A percentile compares a stretch with the other conserved stretches of the same genome.
Conservation (phyloP, 306 rosid genomes). For the Dryas alaskensis region DNA sequence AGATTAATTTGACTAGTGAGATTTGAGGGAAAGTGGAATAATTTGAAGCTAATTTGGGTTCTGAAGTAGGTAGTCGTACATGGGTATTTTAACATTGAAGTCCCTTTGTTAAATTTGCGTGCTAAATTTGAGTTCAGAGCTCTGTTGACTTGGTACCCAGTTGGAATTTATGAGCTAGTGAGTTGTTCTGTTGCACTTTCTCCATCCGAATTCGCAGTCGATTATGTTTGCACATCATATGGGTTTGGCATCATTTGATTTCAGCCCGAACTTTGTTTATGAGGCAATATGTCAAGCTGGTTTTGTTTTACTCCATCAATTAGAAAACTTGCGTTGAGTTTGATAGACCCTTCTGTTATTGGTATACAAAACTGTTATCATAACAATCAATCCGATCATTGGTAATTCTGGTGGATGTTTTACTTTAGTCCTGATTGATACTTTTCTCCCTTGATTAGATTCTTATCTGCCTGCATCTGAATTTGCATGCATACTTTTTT, state of each 20-base stretch:
- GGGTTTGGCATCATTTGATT: constrained; percentile 2
- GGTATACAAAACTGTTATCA: background rate
- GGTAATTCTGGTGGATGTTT: background rate
- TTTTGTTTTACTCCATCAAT: constrained; percentile 3
- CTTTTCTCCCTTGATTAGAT: background rate
- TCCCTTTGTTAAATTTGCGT: constrained; percentile 8
- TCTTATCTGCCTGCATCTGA: background rate
- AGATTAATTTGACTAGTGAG: constrained; percentile 16
- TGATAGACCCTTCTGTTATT: background rate
- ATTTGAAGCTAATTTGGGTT: constrained; percentile 20
- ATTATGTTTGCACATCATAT: background rate
- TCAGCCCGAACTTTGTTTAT: background rate
- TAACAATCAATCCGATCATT: background rate
- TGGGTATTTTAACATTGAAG: constrained; percentile 28
- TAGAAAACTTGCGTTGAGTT: constrained; percentile 2
- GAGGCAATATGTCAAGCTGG: background rate
- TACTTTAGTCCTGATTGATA: background rate
- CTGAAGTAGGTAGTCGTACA: constrained; percentile 31
- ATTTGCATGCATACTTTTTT: background rate
- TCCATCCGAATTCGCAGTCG: background rate
- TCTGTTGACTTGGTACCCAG: constrained; percentile 32
- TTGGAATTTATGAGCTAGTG: constrained; percentile 21
- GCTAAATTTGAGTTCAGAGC: constrained; percentile 27
- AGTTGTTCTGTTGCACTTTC: constrained; percentile 8
- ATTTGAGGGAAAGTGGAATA: constrained; percentile 11